Evolutionary conservation across 2,329 filamentous ascomycete genomes (phyloP).

Genomic region (Kalmusia sp.): DNA sequence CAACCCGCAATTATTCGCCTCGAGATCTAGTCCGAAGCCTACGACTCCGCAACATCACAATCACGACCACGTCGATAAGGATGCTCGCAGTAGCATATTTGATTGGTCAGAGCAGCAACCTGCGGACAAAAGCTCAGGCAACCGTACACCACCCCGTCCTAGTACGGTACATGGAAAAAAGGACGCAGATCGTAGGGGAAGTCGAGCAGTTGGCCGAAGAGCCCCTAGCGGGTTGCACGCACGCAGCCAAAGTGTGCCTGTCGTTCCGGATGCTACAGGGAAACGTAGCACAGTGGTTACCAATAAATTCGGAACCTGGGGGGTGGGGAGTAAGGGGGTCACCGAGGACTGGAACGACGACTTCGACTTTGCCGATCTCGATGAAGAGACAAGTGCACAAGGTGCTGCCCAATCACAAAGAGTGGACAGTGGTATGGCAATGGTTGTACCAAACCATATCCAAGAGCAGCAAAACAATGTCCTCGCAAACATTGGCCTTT

Average conservation of each 20-base stretch:
- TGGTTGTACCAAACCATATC: slow-evolving; percentile 81
- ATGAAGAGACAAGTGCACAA: slow-evolving; percentile 46
- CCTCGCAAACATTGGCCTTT: slow-evolving; percentile 81
- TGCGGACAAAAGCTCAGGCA: slow-evolving; percentile 67
- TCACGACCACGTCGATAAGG: slow-evolving; percentile 47
- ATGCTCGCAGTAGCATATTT: slow-evolving; percentile 71
- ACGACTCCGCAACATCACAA: slow-evolving; percentile 48
- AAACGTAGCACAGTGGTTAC: slow-evolving; percentile 62
- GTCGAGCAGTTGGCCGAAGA: slow-evolving; percentile 71
- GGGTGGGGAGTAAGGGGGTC: slow-evolving; percentile 76
- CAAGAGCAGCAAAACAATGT: slow-evolving; percentile 83
- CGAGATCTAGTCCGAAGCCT: slow-evolving; percentile 43
- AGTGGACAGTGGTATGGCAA: slow-evolving; percentile 56
- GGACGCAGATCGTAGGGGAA: slow-evolving; percentile 72
- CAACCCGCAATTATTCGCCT: slow-evolving; percentile 36
- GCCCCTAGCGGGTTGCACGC: slow-evolving; percentile 74
- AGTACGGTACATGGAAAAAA: slow-evolving; percentile 81
- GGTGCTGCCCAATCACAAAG: slow-evolving; percentile 47
- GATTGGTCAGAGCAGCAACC: slow-evolving; percentile 76
- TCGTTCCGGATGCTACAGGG: slow-evolving; percentile 65
- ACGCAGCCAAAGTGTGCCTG: slow-evolving; percentile 81
- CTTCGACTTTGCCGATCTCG: slow-evolving; percentile 74
- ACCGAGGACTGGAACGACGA: slow-evolving; percentile 92
- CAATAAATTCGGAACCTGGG: slow-evolving; percentile 84
- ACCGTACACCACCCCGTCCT: slow-evolving; percentile 68